phyloP scores from a whole-genome alignment of 495 filamentous ascomycete species.

The Lasiosphaeria hispida region DNA sequence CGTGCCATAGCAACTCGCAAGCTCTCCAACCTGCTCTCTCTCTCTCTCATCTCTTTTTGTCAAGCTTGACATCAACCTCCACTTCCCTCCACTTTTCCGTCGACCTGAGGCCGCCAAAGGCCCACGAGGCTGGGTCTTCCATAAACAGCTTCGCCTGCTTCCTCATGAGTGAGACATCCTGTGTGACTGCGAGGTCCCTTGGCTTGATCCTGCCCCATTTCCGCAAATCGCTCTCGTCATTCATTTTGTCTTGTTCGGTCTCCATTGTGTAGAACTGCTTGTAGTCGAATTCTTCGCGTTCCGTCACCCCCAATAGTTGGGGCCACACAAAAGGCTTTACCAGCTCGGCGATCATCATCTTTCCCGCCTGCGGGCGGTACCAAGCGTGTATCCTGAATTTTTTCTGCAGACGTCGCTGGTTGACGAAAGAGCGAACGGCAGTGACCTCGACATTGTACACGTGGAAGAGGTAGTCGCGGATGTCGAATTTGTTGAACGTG shows the following conservation, averaged over 20 bases:
- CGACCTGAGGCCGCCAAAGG: constrained; percentile 55
- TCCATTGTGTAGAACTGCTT: constrained; percentile 24
- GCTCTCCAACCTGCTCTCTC: background rate
- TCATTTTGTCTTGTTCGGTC: background rate
- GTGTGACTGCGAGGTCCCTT: constrained; percentile 28
- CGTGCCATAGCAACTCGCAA: too few relatives aligned
- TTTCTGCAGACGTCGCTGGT: constrained; percentile 58
- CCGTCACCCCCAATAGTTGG: constrained; percentile 49
- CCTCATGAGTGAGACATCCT: constrained; percentile 29
- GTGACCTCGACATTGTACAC: constrained; percentile 66
- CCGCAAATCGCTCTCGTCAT: constrained; percentile 25
- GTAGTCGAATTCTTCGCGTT: constrained; percentile 41
- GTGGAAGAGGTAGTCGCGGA: constrained; percentile 83
- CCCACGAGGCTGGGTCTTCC: constrained; percentile 36
- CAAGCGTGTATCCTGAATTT: constrained; percentile 41
- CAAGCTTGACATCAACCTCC: constrained; percentile 15
- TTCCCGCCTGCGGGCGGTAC: constrained; percentile 64
- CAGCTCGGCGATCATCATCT: constrained; percentile 91
- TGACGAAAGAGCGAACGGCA: constrained; percentile 75
- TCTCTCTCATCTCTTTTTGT: constrained; percentile 1
- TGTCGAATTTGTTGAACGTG: constrained; percentile 84
- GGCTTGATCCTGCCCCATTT: constrained; percentile 40
- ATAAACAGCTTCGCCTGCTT: constrained; percentile 33
- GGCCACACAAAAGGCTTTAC: constrained; percentile 83
- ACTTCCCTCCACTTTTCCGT: constrained; percentile 34